phyloP scores from a whole-genome alignment of 768 basidiomycete genomes.

The Mycena albidolilacea region DNA sequence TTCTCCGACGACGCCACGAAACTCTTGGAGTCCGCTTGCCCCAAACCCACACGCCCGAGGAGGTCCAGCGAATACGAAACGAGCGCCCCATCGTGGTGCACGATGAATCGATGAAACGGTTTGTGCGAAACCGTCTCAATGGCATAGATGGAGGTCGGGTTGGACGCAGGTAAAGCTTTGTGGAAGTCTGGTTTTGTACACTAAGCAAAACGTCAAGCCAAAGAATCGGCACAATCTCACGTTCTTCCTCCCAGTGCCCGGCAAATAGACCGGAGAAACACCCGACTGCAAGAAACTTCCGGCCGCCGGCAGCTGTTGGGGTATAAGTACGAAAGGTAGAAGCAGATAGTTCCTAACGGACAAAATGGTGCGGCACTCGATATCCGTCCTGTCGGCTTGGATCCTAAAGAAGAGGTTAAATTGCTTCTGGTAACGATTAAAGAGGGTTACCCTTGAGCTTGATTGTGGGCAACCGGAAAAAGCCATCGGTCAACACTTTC shows the following conservation, averaged over 20 bases:
- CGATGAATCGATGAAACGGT: slow-evolving; percentile 75
- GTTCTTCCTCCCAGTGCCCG: slow-evolving; percentile 66
- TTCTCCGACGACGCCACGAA: slow-evolving; percentile 75
- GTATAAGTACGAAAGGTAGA: slow-evolving; percentile 11
- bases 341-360: slow-evolving; percentile 44
- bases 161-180: slow-evolving; percentile 66
- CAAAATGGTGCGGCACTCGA: slow-evolving; percentile 75
- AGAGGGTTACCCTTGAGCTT: slow-evolving; percentile 41
- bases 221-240: slow-evolving; percentile 53
- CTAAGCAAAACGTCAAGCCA: slow-evolving; percentile 17
- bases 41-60: slow-evolving; percentile 72
- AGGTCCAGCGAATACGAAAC: slow-evolving; percentile 80
- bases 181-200: slow-evolving; percentile 63
- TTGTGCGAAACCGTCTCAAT: slow-evolving; percentile 60
- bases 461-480: slow-evolving; percentile 67
- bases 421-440: no score
- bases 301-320: slow-evolving; percentile 61
- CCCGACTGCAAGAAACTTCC: slow-evolving; percentile 74
- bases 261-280: slow-evolving; percentile 82
- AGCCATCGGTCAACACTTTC: slow-evolving; percentile 69
- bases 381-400: slow-evolving; percentile 69
- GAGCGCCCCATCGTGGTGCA: slow-evolving; percentile 72
- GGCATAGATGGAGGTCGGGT: slow-evolving; percentile 69
- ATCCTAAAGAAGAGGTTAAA: slow-evolving; percentile 15
- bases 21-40: slow-evolving; percentile 59